phyloP scores from a whole-genome alignment of 495 filamentous ascomycete genomes.

The Penicillium mononematosum region DNA sequence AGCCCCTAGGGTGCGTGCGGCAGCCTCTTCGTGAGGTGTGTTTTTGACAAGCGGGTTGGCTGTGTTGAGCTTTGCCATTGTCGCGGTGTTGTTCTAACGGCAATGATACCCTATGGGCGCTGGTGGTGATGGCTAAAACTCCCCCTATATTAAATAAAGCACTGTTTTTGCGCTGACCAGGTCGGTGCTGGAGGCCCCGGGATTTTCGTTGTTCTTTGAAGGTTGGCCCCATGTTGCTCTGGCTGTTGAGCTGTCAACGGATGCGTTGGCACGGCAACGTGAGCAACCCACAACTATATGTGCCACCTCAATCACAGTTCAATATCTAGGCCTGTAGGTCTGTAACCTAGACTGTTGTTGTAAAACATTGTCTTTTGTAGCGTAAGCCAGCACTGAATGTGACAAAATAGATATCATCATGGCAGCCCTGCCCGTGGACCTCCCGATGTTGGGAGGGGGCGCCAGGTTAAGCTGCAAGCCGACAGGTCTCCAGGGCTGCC shows the following conservation, averaged over 20 bases:
- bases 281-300: not conserved
- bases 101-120: not conserved
- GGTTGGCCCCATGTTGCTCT: not conserved
- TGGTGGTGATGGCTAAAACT: not conserved
- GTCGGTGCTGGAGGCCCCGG: not conserved
- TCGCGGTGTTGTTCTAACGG: not conserved
- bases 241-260: slow-evolving; percentile 13
- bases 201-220: slow-evolving; percentile 3
- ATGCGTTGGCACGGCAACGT: slow-evolving; percentile 22
- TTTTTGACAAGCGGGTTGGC: slow-evolving; percentile 10
- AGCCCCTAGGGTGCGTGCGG: not conserved
- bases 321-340: not conserved
- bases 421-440: not conserved
- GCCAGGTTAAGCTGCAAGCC: not conserved
- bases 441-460: too few relatives aligned
- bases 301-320: not conserved
- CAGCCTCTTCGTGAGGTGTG: not conserved
- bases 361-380: not conserved
- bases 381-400: not conserved
- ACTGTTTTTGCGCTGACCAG: not conserved
- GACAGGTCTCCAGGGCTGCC: too few relatives aligned
- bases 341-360: slow-evolving; percentile 1
- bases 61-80: slow-evolving; percentile 10
- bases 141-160: not conserved
- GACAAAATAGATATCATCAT: not conserved